A percentile compares a stretch with the other conserved stretches of the same genome.
Conservation (phyloP, 176 grass and related monocot species). For the Alopecurus myosuroides region DNA sequence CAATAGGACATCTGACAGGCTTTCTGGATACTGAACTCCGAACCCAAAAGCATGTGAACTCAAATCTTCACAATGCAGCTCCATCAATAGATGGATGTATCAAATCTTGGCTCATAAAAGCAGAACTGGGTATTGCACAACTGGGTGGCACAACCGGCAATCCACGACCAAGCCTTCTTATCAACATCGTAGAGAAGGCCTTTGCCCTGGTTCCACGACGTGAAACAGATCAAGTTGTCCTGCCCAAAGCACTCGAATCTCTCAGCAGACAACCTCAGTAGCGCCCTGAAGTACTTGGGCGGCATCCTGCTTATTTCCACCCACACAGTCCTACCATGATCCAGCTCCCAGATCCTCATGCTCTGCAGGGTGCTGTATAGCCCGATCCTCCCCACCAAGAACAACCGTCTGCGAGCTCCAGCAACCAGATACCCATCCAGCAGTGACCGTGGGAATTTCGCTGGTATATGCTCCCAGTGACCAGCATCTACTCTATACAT, state of each 20-base stretch:
- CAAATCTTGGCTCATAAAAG: slow-evolving; percentile 90
- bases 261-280: slow-evolving; percentile 86
- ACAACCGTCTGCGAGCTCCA: slow-evolving; percentile 66
- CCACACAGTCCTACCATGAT: slow-evolving; percentile 82
- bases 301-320: slow-evolving; percentile 95
- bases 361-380: slow-evolving; percentile 94
- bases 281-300: slow-evolving; percentile 78
- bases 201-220: slow-evolving; percentile 97
- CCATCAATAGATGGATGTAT: slow-evolving; percentile 46
- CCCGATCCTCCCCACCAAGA: slow-evolving; percentile 84
- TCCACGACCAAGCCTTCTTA: slow-evolving; percentile 92
- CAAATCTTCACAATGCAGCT: neutral
- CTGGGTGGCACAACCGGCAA: slow-evolving; percentile 70
- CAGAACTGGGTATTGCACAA: slow-evolving; percentile 95
- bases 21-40: slow-evolving; percentile 5
- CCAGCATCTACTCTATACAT: slow-evolving; percentile 75
- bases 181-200: slow-evolving; percentile 90
- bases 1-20: neutral
- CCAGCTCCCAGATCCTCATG: slow-evolving; percentile 97
- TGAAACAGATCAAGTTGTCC: slow-evolving; percentile 96
- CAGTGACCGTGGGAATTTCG: slow-evolving; percentile 88
- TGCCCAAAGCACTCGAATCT: slow-evolving; percentile 98
- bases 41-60: slow-evolving; percentile 15
- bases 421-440: slow-evolving; percentile 91
- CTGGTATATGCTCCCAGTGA: slow-evolving; percentile 84